phyloP scores from a whole-genome alignment of 73 alveolate genomes.

The Tetrahymena borealis region DNA sequence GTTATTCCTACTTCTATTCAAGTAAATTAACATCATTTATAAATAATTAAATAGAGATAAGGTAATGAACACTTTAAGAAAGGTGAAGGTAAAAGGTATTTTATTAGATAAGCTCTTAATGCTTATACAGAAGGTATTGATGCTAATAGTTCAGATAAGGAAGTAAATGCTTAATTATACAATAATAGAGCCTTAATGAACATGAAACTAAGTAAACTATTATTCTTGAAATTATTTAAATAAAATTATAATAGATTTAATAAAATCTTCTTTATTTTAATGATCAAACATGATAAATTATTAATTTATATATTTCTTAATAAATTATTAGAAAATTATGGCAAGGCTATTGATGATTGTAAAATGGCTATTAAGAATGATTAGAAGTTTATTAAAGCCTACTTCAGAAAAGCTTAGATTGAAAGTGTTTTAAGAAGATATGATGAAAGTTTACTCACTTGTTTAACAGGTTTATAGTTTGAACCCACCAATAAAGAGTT shows the following conservation, averaged over 20 bases:
- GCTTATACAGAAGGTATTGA: neutral
- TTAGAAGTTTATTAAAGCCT: conserved; percentile 32
- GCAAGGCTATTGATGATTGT: conserved; percentile 31
- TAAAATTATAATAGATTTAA: neutral
- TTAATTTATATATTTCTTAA: neutral
- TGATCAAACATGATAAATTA: neutral
- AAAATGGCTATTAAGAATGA: conserved; percentile 41
- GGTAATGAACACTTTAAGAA: neutral
- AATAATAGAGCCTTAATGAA: conserved; percentile 32
- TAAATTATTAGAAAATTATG: conserved; percentile 12
- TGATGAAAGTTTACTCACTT: conserved; percentile 9
- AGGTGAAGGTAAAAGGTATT: neutral
- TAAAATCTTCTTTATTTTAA: too few relatives aligned
- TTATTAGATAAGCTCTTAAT: neutral
- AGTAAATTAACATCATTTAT: neutral
- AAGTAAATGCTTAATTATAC: conserved; percentile 18
- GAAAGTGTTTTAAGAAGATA: conserved; percentile 6
- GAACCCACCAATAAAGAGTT: conserved; percentile 11
- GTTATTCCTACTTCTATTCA: neutral
- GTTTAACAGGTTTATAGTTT: conserved; percentile 11
- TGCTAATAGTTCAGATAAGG: conserved; percentile 5
- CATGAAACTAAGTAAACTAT: neutral
- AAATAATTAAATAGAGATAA: neutral
- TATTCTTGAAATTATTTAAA: neutral
- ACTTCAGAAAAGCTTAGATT: conserved; percentile 35